These are phyloP conservation scores for Quercus phellos DNA, from an alignment of 331 rosid species.

Conservation along the genomic window DNA sequence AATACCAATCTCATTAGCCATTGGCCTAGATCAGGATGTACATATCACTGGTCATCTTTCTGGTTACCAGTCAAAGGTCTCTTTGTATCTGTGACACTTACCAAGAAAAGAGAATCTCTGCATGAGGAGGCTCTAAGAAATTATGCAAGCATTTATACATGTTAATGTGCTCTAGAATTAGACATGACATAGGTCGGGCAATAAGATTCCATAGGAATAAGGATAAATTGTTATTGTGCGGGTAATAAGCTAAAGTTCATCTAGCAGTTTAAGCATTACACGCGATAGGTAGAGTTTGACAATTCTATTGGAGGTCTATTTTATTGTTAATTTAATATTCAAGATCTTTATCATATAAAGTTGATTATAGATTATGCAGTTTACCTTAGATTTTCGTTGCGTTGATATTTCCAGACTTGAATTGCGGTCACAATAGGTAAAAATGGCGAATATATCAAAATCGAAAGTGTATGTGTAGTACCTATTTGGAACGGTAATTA, in stretches of 20 bases:
- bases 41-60: not conserved
- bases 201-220: not conserved
- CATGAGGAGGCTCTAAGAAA: too few species aligned
- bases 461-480: not conserved
- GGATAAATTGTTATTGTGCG: not conserved
- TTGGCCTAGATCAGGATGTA: slow-evolving; percentile 14
- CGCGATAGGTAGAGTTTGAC: not conserved
- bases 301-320: not conserved
- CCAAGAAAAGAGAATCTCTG: not conserved
- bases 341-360: not conserved
- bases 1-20: slow-evolving; percentile 79
- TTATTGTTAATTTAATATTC: not conserved
- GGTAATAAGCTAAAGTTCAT: slow-evolving; percentile 17
- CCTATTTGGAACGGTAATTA: not conserved
- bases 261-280: not conserved
- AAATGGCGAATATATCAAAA: not conserved
- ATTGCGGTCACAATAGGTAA: too few species aligned
- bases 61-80: not conserved
- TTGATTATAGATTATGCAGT: not conserved
- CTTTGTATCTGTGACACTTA: not conserved
- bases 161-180: not conserved
- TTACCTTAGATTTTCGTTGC: not conserved
- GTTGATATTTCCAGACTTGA: too few species aligned
- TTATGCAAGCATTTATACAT: too few species aligned
- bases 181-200: not conserved